phyloP scores from a whole-genome alignment of 2,329 filamentous ascomycete genomes.

The Aspergillus pseudoterreus region DNA sequence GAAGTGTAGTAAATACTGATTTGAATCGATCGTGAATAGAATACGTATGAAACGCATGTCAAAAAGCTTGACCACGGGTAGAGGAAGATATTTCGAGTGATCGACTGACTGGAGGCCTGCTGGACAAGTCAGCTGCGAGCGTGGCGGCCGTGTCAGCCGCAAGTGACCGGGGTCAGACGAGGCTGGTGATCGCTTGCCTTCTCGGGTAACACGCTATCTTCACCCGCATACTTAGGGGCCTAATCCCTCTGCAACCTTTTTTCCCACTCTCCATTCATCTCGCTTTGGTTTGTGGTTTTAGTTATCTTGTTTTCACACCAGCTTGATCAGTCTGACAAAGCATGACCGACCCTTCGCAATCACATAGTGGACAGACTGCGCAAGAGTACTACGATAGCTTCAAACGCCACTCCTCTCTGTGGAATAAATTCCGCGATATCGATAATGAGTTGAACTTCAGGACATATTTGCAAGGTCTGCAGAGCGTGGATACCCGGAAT shows the following conservation, averaged over 20 bases:
- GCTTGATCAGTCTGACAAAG: not conserved
- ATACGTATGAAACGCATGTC: too few species aligned
- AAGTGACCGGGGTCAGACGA: constrained; percentile 3
- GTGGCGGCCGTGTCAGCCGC: not conserved
- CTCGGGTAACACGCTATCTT: not conserved
- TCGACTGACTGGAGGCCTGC: not conserved
- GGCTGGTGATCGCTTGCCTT: constrained; percentile 2
- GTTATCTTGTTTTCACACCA: not conserved
- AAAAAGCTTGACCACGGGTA: too few species aligned
- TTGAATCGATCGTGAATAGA: too few species aligned
- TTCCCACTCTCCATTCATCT: not conserved
- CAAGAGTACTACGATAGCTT: constrained; percentile 32
- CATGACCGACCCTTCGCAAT: constrained; percentile 12
- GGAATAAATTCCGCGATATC: constrained; percentile 33
- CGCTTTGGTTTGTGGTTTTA: not conserved
- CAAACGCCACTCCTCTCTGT: constrained; percentile 14
- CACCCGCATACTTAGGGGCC: not conserved
- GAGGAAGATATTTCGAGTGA: too few species aligned
- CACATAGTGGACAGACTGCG: constrained; percentile 15
- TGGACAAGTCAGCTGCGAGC: not conserved
- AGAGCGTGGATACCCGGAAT: constrained; percentile 31
- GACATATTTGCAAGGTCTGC: constrained; percentile 25
- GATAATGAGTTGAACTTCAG: constrained; percentile 33
- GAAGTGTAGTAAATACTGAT: too few species aligned
- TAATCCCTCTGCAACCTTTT: not conserved